These are phyloP conservation scores for Leptographium radiaticola DNA, from an alignment of 2,329 filamentous ascomycete genomes.

Conservation along the genomic window DNA sequence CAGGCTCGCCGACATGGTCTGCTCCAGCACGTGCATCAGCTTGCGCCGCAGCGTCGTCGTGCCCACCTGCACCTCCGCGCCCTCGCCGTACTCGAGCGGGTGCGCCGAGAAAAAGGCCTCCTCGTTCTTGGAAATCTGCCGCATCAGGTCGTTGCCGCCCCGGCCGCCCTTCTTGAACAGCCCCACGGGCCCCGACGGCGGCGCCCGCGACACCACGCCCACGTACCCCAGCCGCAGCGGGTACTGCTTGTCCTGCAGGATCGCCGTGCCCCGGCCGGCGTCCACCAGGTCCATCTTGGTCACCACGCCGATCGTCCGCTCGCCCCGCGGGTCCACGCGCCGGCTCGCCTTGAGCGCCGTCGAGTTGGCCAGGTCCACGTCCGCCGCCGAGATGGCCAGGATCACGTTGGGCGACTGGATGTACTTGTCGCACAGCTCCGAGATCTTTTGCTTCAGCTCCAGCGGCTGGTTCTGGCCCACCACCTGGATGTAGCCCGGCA, in stretches of 20 bases:
- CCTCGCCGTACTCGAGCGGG: slow-evolving; percentile 63
- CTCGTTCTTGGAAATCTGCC: slow-evolving; percentile 78
- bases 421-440: slow-evolving; percentile 94
- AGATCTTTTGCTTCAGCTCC: slow-evolving; percentile 89
- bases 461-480: slow-evolving; percentile 80
- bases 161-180: slow-evolving; percentile 74
- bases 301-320: slow-evolving; percentile 95
- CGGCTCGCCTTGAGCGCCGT: slow-evolving; percentile 81
- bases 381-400: slow-evolving; percentile 89
- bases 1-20: slow-evolving; percentile 90
- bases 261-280: slow-evolving; percentile 58
- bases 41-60: slow-evolving; percentile 84
- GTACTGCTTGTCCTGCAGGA: slow-evolving; percentile 83
- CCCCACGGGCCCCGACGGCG: slow-evolving; percentile 37
- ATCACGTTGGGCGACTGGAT: slow-evolving; percentile 95
- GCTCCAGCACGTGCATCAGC: slow-evolving; percentile 90
- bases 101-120: slow-evolving; percentile 76
- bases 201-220: slow-evolving; percentile 79
- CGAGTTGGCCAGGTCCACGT: slow-evolving; percentile 94
- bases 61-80: slow-evolving; percentile 62
- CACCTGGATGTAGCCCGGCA: slow-evolving; percentile 96
- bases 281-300: slow-evolving; percentile 99
- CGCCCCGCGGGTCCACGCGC: slow-evolving; percentile 83
- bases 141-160: slow-evolving; percentile 49
- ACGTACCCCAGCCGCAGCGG: slow-evolving; percentile 92